phyloP scores from a whole-genome alignment of 139 green algal species.

The Chlorella vulgaris region DNA sequence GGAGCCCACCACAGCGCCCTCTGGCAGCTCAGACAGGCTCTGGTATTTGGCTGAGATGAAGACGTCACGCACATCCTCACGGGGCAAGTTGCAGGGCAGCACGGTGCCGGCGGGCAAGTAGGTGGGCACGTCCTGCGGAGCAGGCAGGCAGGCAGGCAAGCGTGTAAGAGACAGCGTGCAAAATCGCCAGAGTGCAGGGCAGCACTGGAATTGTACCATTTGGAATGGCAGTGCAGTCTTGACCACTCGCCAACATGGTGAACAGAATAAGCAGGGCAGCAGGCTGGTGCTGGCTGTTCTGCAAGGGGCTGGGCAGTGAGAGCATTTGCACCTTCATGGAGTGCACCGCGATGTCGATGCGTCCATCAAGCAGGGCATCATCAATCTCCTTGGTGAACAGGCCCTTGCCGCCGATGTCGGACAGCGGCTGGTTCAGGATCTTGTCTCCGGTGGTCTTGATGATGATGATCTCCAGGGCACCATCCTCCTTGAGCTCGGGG shows the following conservation, averaged over 20 bases:
- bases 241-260: no score
- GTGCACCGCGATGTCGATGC: conserved; percentile 99
- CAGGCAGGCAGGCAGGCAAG: neutral
- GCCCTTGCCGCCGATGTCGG: conserved; percentile 99
- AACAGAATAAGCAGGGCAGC: no score
- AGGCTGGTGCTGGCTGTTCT: no score
- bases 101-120: conserved; percentile 96
- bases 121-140: conserved; percentile 93
- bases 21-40: conserved; percentile 85
- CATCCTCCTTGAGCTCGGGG: conserved; percentile 90
- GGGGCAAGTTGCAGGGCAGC: conserved; percentile 96
- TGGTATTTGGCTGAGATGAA: conserved; percentile 92
- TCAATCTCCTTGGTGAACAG: conserved; percentile 99
- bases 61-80: conserved; percentile 97
- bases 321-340: conserved; percentile 95
- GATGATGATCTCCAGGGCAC: conserved; percentile 97
- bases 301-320: neutral
- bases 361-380: conserved; percentile 92
- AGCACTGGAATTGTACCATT: no score
- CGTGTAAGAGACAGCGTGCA: neutral
- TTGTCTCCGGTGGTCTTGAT: conserved; percentile 99
- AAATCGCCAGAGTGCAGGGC: no score
- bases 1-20: conserved; percentile 87
- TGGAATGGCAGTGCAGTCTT: no score
- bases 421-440: conserved; percentile 95